These are phyloP conservation scores for Skeletonema potamos DNA, from an alignment of 108 stramenopile genomes.

Conservation along the genomic window DNA sequence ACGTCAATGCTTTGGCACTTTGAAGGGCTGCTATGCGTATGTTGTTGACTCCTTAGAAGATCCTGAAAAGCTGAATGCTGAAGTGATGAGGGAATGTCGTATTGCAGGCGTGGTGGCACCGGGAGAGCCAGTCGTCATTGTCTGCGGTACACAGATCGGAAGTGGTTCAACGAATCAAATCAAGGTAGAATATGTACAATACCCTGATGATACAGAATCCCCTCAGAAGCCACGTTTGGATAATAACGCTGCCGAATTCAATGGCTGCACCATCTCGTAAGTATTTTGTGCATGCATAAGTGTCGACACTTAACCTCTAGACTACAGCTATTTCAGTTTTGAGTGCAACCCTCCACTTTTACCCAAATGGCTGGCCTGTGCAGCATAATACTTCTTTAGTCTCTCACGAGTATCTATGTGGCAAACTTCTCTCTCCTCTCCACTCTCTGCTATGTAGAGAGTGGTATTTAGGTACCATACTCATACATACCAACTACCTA, in stretches of 20 bases:
- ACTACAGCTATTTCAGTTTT: too few species aligned
- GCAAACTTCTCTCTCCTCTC: too few species aligned
- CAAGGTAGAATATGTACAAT: conserved; percentile 77
- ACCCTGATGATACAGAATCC: not conserved
- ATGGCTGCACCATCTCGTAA: not conserved
- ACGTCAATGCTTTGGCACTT: conserved; percentile 78
- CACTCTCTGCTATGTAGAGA: too few species aligned
- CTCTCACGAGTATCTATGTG: too few species aligned
- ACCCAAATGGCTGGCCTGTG: too few species aligned
- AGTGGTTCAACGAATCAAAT: conserved; percentile 76
- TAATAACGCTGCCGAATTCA: not conserved
- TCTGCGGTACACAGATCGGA: conserved; percentile 64
- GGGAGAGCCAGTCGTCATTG: conserved; percentile 91
- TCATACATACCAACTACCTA: too few species aligned
- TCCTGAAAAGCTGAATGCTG: conserved; percentile 57
- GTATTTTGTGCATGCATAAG: not conserved
- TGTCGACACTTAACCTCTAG: not conserved
- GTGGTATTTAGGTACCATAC: too few species aligned
- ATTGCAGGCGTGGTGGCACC: conserved; percentile 61
- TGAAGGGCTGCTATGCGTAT: conserved; percentile 75
- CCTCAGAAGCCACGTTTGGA: not conserved
- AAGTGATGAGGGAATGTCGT: not conserved
- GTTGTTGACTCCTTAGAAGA: conserved; percentile 68
- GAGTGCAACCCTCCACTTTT: too few species aligned
- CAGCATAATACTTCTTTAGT: too few species aligned